Evolutionary conservation across 441 rosid species (phyloP), one percentile per base, ranked within the genome.

Genomic region (Arabidopsis lyrata): DNA sequence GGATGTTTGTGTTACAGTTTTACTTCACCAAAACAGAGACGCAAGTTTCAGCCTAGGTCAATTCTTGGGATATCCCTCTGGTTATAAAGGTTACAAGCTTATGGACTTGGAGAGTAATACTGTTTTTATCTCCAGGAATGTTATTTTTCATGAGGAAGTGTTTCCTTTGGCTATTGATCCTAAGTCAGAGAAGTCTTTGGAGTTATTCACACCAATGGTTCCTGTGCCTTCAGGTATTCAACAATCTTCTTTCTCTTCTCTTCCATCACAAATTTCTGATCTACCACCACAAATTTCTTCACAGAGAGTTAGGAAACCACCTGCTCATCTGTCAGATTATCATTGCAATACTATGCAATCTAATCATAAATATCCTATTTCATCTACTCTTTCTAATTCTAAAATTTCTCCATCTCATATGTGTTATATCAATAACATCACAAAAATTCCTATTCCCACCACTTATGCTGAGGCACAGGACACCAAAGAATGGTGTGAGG

Each of bases 121-220:
- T 0, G 5, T 41, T 0, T 41, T 41, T 1, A 41, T 41, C 1
- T 41, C 45, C 0, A 41, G 6, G n/a, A 12, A 13, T 41, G 45
- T 41, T 0, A 1, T 41, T 1, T 41, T 41, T 13, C n/a, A 41
- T 41, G 45, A 38, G 1, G 45, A 13, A 0, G 1, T 41, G 0
- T 41, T 41, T 13, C 45, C 45, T 0, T 4, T 41, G 6, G 15
- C 6, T 13, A 5, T 0, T 0, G 6, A 41, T 41, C 45, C 6
- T 1, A 4, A 12, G 6, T 0, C 4, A 4, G 2, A 4, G 11
- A 1, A 0, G 0, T 5, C 6, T 41, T 5, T 5, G n/a, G 7
- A 41, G 6, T 4, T 41, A 0, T 41, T 41, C 0, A 41, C 15
- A 12, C 45, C n/a, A 1, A 13, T 13, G 6, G 45, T 1, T 41